These are phyloP conservation scores for Talaromyces sp. DNA, from an alignment of 2,329 filamentous ascomycete species.

Conservation along the genomic window DNA sequence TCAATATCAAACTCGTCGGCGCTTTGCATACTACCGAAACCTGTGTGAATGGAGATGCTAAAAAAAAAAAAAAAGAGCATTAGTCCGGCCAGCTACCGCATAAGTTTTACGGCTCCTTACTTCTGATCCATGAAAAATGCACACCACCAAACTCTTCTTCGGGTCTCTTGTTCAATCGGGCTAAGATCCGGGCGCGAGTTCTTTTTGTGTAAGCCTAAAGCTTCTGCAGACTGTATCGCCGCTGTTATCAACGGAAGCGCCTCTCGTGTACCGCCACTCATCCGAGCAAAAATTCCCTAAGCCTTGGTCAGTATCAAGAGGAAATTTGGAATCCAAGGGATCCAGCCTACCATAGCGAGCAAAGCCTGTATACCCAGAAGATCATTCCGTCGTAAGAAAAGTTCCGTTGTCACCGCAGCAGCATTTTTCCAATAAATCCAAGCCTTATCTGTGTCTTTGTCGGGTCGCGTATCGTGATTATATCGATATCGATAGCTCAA, in stretches of 20 bases:
- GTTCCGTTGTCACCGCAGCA: slow-evolving; percentile 81
- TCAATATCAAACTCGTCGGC: slow-evolving; percentile 88
- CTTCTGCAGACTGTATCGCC: slow-evolving; percentile 81
- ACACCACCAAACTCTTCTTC: slow-evolving; percentile 69
- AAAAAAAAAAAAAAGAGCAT: background rate
- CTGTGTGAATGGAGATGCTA: slow-evolving; percentile 60
- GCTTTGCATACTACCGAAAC: slow-evolving; percentile 62
- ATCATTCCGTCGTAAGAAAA: slow-evolving; percentile 90
- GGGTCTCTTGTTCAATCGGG: slow-evolving; percentile 83
- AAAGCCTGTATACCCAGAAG: slow-evolving; percentile 87
- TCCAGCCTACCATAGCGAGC: slow-evolving; percentile 65
- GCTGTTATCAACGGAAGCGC: slow-evolving; percentile 83
- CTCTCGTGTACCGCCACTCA: slow-evolving; percentile 88
- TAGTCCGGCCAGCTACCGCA: background rate
- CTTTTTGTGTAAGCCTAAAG: slow-evolving; percentile 86
- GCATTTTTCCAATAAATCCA: slow-evolving; percentile 95
- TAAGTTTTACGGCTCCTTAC: slow-evolving; percentile 25
- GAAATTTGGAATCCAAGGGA: background rate
- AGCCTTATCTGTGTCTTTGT: slow-evolving; percentile 83
- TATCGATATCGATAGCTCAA: slow-evolving; percentile 84
- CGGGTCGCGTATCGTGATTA: slow-evolving; percentile 82
- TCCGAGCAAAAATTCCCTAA: slow-evolving; percentile 77
- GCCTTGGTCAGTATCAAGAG: background rate
- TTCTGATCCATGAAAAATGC: slow-evolving; percentile 67
- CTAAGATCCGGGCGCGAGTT: slow-evolving; percentile 85